These are phyloP conservation scores for Beauveria brongniartii DNA, from an alignment of 2,329 filamentous ascomycete species.

Conservation along the genomic window DNA sequence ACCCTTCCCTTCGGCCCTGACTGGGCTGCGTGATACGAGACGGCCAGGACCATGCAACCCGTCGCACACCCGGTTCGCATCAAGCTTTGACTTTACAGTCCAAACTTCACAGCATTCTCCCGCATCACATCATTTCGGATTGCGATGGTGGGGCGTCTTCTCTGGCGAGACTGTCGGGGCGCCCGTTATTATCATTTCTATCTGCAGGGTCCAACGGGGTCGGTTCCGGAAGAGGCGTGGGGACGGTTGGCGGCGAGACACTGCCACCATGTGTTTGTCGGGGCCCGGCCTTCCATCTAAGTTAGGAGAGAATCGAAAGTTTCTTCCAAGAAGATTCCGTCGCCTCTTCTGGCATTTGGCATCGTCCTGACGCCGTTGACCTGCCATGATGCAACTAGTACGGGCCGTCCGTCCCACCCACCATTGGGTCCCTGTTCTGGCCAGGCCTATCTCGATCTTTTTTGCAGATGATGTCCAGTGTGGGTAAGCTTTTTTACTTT, in stretches of 20 bases:
- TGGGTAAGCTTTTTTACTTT: neutral
- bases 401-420: conserved; percentile 6
- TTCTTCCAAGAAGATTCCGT: neutral
- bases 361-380: neutral
- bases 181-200: neutral
- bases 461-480: neutral
- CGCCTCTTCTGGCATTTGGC: neutral
- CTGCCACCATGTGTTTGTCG: neutral
- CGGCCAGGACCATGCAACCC: neutral
- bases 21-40: neutral
- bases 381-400: conserved; percentile 1
- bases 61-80: conserved; percentile 2
- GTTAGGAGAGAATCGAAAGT: neutral
- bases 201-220: neutral
- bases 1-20: neutral
- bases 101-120: neutral
- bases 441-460: conserved; percentile 4
- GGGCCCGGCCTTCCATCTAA: neutral
- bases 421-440: neutral
- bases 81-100: neutral
- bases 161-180: neutral
- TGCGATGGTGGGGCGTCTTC: neutral
- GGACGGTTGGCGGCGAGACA: neutral
- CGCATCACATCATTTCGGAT: neutral
- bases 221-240: neutral